Conservation (phyloP, 257 asterid species). For the Agastache rugosa region DNA sequence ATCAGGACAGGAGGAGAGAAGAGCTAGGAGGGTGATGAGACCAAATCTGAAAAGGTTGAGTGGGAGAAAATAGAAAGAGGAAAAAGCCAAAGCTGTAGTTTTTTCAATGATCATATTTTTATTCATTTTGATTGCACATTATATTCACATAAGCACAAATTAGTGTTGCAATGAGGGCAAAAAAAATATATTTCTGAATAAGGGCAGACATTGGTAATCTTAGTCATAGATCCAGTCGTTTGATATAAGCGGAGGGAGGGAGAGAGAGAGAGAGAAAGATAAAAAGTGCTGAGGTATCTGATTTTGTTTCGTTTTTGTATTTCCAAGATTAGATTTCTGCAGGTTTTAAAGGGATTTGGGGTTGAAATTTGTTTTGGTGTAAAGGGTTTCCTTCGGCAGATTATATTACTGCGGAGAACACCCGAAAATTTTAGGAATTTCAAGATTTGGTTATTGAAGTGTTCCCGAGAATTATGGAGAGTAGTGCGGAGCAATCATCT, state of each 20-base stretch:
- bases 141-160: neutral
- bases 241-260: neutral
- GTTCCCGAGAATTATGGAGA: slow-evolving; percentile 51
- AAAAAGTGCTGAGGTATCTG: slow-evolving; percentile 2
- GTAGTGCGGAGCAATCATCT: slow-evolving; percentile 35
- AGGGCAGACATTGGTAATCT: slow-evolving; percentile 35
- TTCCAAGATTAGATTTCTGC: slow-evolving; percentile 20
- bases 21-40: slow-evolving; percentile 3
- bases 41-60: slow-evolving; percentile 25
- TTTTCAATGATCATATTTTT: neutral
- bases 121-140: slow-evolving; percentile 13
- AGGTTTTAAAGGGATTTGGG: slow-evolving; percentile 18
- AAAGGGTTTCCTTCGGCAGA: slow-evolving; percentile 17
- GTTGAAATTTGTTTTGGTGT: slow-evolving; percentile 6
- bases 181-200: neutral
- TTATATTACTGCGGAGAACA: slow-evolving; percentile 33
- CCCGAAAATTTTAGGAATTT: slow-evolving; percentile 13
- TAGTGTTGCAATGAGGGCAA: slow-evolving; percentile 21
- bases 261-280: neutral
- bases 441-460: slow-evolving; percentile 29
- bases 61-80: neutral
- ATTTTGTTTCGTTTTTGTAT: slow-evolving; percentile 16
- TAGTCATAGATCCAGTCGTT: slow-evolving; percentile 36
- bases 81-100: slow-evolving; percentile 29
- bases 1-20: neutral